Conservation (phyloP, 345 rosid species). For the Dimocarpus longan region DNA sequence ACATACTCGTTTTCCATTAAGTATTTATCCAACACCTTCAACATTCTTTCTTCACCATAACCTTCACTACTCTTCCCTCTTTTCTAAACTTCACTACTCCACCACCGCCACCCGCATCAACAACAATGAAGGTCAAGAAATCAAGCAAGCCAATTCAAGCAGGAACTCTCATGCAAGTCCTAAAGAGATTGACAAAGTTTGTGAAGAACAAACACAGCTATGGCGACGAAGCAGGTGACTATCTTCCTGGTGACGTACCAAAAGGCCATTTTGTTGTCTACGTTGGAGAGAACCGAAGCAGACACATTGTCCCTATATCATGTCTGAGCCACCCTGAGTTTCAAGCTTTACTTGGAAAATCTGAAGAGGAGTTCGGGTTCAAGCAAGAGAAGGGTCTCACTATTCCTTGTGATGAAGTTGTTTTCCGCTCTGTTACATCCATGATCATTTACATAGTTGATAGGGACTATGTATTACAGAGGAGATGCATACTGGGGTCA, state of each 20-base stretch:
- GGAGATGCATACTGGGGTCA: not conserved
- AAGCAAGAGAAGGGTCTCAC: constrained; percentile 88
- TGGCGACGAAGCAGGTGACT: constrained; percentile 17
- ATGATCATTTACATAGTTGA: constrained; percentile 27
- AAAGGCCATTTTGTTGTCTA: constrained; percentile 90
- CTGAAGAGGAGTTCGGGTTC: constrained; percentile 91
- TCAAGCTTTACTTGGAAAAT: constrained; percentile 68
- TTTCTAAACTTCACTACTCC: constrained; percentile 8
- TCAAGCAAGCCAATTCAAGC: constrained; percentile 41
- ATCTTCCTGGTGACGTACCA: constrained; percentile 74
- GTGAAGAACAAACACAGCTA: constrained; percentile 48
- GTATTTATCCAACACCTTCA: constrained; percentile 19
- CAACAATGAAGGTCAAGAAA: constrained; percentile 41
- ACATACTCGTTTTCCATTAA: constrained; percentile 40
- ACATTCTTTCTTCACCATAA: constrained; percentile 23
- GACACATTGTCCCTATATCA: constrained; percentile 77
- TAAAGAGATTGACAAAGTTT: constrained; percentile 61
- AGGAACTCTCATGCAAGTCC: constrained; percentile 44
- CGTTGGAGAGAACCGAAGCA: constrained; percentile 76
- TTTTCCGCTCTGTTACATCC: constrained; percentile 60
- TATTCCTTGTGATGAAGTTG: constrained; percentile 86
- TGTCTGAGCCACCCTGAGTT: constrained; percentile 66
- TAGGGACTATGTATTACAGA: not conserved
- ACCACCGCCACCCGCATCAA: not conserved
- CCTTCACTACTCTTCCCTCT: not conserved